Conservation (phyloP, 1,139 yeast genomes). For the Candida labiduridarum region DNA sequence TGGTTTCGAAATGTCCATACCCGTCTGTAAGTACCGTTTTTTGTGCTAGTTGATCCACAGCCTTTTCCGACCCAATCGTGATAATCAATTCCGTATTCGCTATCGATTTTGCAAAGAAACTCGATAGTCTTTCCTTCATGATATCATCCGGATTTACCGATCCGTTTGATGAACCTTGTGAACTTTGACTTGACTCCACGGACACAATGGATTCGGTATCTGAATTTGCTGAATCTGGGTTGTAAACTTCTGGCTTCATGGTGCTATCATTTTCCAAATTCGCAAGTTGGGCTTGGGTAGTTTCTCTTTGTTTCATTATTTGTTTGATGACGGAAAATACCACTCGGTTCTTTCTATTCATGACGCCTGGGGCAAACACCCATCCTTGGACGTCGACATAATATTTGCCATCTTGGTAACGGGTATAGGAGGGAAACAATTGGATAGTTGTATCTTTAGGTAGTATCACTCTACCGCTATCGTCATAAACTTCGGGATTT, state of each 20-base stretch:
- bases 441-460: conserved; percentile 43
- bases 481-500: conserved; percentile 31
- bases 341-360: conserved; percentile 70
- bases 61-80: conserved; percentile 49
- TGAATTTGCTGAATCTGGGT: conserved; percentile 16
- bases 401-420: conserved; percentile 37
- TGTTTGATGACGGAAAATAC: conserved; percentile 71
- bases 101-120: conserved; percentile 61
- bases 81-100: conserved; percentile 55
- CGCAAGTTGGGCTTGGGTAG: conserved; percentile 28
- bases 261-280: conserved; percentile 31
- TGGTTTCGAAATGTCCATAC: conserved; percentile 59
- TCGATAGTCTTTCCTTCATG: conserved; percentile 57
- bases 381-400: conserved; percentile 74
- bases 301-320: conserved; percentile 46
- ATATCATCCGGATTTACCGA: conserved; percentile 30
- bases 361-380: conserved; percentile 69
- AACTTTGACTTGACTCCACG: conserved; percentile 12
- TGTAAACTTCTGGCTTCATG: conserved; percentile 30
- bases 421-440: conserved; percentile 67
- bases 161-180: conserved; percentile 8
- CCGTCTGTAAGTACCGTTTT: conserved; percentile 50
- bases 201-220: conserved; percentile 22
- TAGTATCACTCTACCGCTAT: conserved; percentile 32
- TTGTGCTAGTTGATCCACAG: conserved; percentile 21